Percentiles rank a stretch among this genome's conserved stretches.
Evolutionary conservation across 169 alveolate species (phyloP).

Genomic region (Cryptosporidium sp.): DNA sequence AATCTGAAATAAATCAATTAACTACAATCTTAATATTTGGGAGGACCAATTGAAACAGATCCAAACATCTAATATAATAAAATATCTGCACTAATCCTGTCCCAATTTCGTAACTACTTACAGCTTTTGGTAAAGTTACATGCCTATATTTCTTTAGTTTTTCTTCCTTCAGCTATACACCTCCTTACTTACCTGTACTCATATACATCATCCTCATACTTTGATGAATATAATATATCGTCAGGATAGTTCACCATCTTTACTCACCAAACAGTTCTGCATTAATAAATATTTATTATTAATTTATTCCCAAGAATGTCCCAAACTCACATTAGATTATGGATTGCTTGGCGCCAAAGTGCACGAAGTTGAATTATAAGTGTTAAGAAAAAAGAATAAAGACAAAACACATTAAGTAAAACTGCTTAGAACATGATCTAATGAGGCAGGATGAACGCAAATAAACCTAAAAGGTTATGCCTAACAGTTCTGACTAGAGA

Average conservation of each 20-base stretch:
- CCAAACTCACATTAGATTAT: neutral
- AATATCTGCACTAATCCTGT: neutral
- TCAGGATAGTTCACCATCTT: conserved; percentile 82
- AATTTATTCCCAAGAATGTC: neutral
- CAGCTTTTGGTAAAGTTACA: conserved; percentile 77
- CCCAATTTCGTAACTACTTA: conserved; percentile 23
- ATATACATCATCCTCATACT: conserved; percentile 88
- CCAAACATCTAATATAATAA: neutral
- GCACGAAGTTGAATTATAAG: neutral
- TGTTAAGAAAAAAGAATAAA: neutral
- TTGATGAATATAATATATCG: conserved; percentile 90
- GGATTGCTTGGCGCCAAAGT: neutral
- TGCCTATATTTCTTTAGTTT: conserved; percentile 59
- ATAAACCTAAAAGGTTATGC: neutral
- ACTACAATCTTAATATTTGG: neutral
- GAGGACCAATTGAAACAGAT: neutral
- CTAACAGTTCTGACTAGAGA: conserved; percentile 71
- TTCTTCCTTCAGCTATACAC: neutral
- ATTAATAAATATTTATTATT: neutral
- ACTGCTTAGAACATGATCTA: neutral
- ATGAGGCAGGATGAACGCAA: neutral
- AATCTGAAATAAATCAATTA: neutral
- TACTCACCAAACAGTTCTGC: neutral
- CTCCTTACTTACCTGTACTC: conserved; percentile 87
- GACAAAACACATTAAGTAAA: neutral